These are phyloP conservation scores for Monosporascus sp. DNA, from an alignment of 2,329 filamentous ascomycete genomes.

Conservation along the genomic window DNA sequence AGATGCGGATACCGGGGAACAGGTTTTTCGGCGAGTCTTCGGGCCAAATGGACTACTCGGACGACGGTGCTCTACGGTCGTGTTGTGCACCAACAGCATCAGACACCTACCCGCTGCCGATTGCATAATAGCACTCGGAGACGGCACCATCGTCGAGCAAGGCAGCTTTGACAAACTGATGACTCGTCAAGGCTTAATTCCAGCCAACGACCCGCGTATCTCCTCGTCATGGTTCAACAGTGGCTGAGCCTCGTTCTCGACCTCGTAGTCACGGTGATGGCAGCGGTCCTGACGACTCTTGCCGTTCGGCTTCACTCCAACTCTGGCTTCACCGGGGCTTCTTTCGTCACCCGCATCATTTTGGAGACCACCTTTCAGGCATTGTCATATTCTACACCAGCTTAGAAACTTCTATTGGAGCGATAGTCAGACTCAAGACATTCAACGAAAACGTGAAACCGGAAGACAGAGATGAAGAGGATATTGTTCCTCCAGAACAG, in stretches of 20 bases:
- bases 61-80: slow-evolving; percentile 16
- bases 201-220: slow-evolving; percentile 47
- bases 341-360: slow-evolving; percentile 26
- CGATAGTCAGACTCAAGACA: slow-evolving; percentile 22
- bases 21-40: slow-evolving; percentile 27
- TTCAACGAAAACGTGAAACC: slow-evolving; percentile 18
- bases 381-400: slow-evolving; percentile 24
- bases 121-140: slow-evolving; percentile 41
- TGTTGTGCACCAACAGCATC: slow-evolving; percentile 36
- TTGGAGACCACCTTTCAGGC: slow-evolving; percentile 21
- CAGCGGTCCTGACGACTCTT: slow-evolving; percentile 16
- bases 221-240: slow-evolving; percentile 43
- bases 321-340: slow-evolving; percentile 22
- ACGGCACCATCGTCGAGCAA: slow-evolving; percentile 39
- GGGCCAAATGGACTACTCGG: slow-evolving; percentile 20
- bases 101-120: slow-evolving; percentile 35
- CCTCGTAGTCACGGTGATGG: slow-evolving; percentile 17
- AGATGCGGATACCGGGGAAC: slow-evolving; percentile 28
- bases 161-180: slow-evolving; percentile 34
- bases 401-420: slow-evolving; percentile 29
- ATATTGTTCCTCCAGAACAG: slow-evolving; percentile 17
- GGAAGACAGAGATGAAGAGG: slow-evolving; percentile 18
- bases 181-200: slow-evolving; percentile 32
- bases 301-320: slow-evolving; percentile 17
- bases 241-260: slow-evolving; percentile 19